Conservation (phyloP, 768 basidiomycete species). For the Hericium rajendrae region DNA sequence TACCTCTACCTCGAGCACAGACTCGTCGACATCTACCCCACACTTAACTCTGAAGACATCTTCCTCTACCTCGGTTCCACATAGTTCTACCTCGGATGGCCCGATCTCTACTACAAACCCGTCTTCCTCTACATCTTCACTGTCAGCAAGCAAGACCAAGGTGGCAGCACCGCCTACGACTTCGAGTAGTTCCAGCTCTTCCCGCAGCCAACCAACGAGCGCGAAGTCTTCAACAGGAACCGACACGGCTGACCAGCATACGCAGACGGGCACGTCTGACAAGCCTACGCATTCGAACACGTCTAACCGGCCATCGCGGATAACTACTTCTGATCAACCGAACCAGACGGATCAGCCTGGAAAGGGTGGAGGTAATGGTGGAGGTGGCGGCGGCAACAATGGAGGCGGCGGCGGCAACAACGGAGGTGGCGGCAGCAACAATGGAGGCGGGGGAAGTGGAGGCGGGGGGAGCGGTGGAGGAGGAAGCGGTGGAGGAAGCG, state of each 20-base stretch:
- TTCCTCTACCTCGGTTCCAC: no score
- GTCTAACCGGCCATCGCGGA: neutral
- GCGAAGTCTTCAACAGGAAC: neutral
- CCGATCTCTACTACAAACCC: no score
- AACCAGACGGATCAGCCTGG: neutral
- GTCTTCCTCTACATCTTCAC: no score
- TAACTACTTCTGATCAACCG: neutral
- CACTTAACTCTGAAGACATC: no score
- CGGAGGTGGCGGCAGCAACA: neutral
- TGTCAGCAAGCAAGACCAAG: no score
- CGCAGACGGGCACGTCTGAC: neutral
- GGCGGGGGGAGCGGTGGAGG: neutral
- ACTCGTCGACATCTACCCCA: no score
- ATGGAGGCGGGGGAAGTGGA: neutral
- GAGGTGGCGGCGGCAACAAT: neutral
- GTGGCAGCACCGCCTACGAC: no score
- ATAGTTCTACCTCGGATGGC: no score
- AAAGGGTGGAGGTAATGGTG: no score
- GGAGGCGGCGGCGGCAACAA: neutral
- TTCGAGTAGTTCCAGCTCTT: no score
- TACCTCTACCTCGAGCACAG: no score
- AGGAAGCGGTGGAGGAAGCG: no score
- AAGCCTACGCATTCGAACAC: neutral
- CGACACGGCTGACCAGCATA: neutral
- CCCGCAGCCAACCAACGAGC: neutral